Conservation (phyloP, 768 basidiomycete species). For the Mycena albidolilacea region DNA sequence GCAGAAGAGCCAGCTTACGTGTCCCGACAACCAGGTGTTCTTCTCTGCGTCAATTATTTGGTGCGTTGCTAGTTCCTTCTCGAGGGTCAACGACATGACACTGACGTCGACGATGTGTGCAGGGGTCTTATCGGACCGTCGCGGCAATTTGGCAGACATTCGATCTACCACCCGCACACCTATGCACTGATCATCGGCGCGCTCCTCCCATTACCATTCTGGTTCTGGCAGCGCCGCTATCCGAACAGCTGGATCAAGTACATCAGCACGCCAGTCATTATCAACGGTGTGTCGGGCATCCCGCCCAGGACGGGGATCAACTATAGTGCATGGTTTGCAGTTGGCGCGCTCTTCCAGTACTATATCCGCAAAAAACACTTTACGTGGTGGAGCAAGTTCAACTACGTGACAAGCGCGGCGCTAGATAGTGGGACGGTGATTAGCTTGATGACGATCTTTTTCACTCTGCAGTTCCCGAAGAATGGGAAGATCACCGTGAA, state of each 20-base stretch:
- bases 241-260: constrained; percentile 86
- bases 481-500: constrained; percentile 64
- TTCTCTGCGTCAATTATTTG: constrained; percentile 94
- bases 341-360: constrained; percentile 93
- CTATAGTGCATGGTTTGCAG: constrained; percentile 90
- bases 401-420: constrained; percentile 89
- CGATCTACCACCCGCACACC: constrained; percentile 83
- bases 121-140: constrained; percentile 88
- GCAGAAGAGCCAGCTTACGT: constrained; percentile 80
- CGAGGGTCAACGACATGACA: no score
- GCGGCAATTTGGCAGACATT: constrained; percentile 78
- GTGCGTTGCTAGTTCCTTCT: constrained; percentile 60
- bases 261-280: constrained; percentile 87
- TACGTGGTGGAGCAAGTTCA: constrained; percentile 95
- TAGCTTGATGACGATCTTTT: constrained; percentile 82
- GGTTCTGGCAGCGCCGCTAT: constrained; percentile 84
- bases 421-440: constrained; percentile 83
- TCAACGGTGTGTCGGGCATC: constrained; percentile 87
- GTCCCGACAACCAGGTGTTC: constrained; percentile 90
- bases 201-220: constrained; percentile 89
- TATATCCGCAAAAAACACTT: constrained; percentile 79
- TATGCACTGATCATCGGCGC: constrained; percentile 87
- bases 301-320: constrained; percentile 98
- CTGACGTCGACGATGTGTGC: neutral
- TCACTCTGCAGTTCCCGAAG: constrained; percentile 77